Evolutionary conservation across 257 asterid genomes (phyloP).

Genomic region (Plantago elongata): DNA sequence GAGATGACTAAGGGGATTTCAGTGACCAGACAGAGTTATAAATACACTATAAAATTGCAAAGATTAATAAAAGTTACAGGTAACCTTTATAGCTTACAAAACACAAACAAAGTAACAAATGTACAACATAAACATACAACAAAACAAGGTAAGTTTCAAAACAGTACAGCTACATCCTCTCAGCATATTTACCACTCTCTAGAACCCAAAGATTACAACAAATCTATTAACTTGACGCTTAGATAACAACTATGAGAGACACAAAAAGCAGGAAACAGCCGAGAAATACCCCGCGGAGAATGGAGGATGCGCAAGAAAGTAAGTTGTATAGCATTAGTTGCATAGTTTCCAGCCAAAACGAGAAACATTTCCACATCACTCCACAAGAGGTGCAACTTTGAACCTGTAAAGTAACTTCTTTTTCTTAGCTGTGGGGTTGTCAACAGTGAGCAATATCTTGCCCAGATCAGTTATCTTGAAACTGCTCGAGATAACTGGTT

Average conservation of each 20-base stretch:
- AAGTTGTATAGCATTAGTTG: no score
- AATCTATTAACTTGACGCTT: conserved; percentile 7
- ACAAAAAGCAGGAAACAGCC: conserved; percentile 12
- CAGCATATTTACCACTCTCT: neutral
- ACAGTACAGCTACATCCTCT: conserved; percentile 8
- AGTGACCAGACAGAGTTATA: neutral
- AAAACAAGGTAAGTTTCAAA: neutral
- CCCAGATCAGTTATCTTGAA: conserved; percentile 68
- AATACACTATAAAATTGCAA: neutral
- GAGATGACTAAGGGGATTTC: neutral
- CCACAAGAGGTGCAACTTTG: conserved; percentile 49
- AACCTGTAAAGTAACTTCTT: conserved; percentile 77
- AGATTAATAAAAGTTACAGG: neutral
- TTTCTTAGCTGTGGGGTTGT: conserved; percentile 78
- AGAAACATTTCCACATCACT: conserved; percentile 17
- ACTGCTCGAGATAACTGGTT: conserved; percentile 53
- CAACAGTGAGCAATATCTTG: conserved; percentile 63
- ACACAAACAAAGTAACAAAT: neutral
- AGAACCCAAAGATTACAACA: conserved; percentile 2
- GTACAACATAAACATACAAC: conserved; percentile 6
- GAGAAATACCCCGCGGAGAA: neutral
- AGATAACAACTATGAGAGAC: conserved; percentile 15
- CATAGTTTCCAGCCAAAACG: neutral
- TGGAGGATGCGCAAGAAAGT: neutral
- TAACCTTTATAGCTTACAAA: conserved; percentile 4